Conservation (phyloP, 768 basidiomycete genomes). For the Pleurotus cornucopiae region DNA sequence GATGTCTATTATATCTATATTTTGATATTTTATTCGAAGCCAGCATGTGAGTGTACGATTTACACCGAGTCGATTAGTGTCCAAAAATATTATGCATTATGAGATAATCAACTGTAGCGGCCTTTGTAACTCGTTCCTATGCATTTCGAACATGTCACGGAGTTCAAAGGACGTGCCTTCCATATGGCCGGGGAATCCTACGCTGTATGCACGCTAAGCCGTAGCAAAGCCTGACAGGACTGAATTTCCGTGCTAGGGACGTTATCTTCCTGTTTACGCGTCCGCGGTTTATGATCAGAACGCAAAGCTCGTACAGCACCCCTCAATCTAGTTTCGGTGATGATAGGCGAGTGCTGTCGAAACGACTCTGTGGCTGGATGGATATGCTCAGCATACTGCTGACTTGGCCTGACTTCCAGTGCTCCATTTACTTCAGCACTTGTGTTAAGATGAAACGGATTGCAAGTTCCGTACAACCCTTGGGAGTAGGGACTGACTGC, state of each 20-base stretch:
- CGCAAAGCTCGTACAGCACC: constrained; percentile 38
- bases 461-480: constrained; percentile 28
- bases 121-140: too few relatives aligned
- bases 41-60: too few relatives aligned
- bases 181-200: constrained; percentile 77
- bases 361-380: constrained; percentile 37
- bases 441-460: constrained; percentile 59
- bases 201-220: constrained; percentile 39
- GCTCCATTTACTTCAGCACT: constrained; percentile 35
- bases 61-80: too few relatives aligned
- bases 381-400: constrained; percentile 43
- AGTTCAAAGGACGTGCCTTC: constrained; percentile 64
- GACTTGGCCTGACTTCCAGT: constrained; percentile 47
- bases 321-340: constrained; percentile 63
- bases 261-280: constrained; percentile 72
- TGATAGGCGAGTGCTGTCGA: constrained; percentile 49
- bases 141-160: constrained; percentile 65
- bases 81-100: too few relatives aligned
- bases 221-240: constrained; percentile 1
- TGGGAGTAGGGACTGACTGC: neutral
- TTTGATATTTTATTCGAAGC: too few relatives aligned
- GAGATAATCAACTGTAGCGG: too few relatives aligned
- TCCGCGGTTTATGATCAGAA: constrained; percentile 77
- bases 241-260: constrained; percentile 37
- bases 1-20: too few relatives aligned